Percentiles rank a stretch among this genome's conserved stretches.
Evolutionary conservation across 2,329 filamentous ascomycete species (phyloP).

Genomic region (Dactylonectria macrodidyma): DNA sequence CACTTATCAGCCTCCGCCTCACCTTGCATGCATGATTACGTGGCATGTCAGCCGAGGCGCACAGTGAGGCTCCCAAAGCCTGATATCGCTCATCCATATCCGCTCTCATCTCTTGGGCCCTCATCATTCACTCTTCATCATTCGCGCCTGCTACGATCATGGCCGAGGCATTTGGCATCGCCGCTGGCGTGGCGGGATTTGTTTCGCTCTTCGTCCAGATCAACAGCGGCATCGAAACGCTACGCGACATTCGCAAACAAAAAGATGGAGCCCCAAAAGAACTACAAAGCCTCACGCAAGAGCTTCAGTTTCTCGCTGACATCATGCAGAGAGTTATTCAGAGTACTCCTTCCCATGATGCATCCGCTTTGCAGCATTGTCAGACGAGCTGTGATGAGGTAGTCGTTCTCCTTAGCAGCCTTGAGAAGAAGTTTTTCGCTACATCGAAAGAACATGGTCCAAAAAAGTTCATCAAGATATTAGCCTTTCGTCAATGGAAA

Average conservation of each 20-base stretch:
- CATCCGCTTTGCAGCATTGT: not conserved
- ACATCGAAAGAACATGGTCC: not conserved
- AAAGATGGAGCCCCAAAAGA: not conserved
- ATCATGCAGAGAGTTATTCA: not conserved
- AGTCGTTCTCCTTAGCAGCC: not conserved
- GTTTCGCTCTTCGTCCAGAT: not conserved
- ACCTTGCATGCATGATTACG: too few species aligned
- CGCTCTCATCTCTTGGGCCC: too few species aligned
- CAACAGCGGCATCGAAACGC: not conserved
- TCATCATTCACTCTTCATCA: too few species aligned
- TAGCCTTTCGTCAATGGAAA: slow-evolving; percentile 4
- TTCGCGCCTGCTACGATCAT: slow-evolving; percentile 32
- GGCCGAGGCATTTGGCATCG: slow-evolving; percentile 49
- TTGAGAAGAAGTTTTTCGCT: not conserved
- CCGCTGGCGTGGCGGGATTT: slow-evolving; percentile 3
- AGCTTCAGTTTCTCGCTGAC: not conserved
- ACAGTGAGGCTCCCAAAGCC: too few species aligned
- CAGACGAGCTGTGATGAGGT: not conserved
- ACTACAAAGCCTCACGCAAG: not conserved
- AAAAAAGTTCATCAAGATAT: not conserved
- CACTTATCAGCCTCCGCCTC: too few species aligned
- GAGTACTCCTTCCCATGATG: not conserved
- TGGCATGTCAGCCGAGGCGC: too few species aligned
- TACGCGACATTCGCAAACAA: slow-evolving; percentile 4
- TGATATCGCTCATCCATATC: too few species aligned